These are phyloP conservation scores for Backusella tuberculispora DNA, from an alignment of 192 early-diverging fungal species.

Conservation along the genomic window DNA sequence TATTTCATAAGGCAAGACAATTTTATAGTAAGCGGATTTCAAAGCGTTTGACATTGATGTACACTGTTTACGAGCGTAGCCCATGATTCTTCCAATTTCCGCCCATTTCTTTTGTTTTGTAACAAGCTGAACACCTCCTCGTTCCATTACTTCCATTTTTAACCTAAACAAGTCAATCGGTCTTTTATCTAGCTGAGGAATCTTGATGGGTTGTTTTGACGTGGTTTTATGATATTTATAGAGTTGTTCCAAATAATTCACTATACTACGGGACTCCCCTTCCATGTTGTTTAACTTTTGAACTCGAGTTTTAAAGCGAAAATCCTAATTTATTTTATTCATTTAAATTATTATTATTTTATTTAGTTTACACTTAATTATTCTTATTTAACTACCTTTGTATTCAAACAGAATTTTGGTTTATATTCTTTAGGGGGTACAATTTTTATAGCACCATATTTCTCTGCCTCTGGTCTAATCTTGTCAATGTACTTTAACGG, in stretches of 20 bases:
- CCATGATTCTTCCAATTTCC: slow-evolving; percentile 78
- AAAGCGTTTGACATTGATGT: slow-evolving; percentile 78
- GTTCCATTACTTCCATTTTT: slow-evolving; percentile 76
- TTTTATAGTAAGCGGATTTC: slow-evolving; percentile 67
- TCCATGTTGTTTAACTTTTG: slow-evolving; percentile 93
- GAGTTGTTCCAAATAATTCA: slow-evolving; percentile 92
- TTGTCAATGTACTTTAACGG: slow-evolving; percentile 85
- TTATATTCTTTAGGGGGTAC: slow-evolving; percentile 88
- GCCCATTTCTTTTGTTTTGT: slow-evolving; percentile 81
- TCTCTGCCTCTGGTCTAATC: slow-evolving; percentile 76
- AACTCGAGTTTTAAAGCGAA: slow-evolving; percentile 87
- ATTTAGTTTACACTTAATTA: background rate
- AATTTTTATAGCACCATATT: slow-evolving; percentile 88
- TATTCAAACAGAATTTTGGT: slow-evolving; percentile 84
- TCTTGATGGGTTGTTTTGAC: slow-evolving; percentile 72
- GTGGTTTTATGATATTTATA: slow-evolving; percentile 85
- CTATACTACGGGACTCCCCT: slow-evolving; percentile 79
- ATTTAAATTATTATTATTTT: background rate
- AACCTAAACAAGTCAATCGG: slow-evolving; percentile 88
- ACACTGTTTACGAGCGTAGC: slow-evolving; percentile 72
- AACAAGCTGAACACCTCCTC: slow-evolving; percentile 79
- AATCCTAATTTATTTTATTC: slow-evolving; percentile 56
- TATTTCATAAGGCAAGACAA: slow-evolving; percentile 72
- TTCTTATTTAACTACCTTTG: slow-evolving; percentile 54
- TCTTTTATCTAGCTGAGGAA: slow-evolving; percentile 84